A percentile compares a stretch with the other conserved stretches of the same genome.
phyloP scores from a whole-genome alignment of 2,329 filamentous ascomycete genomes.

The Cercospora zeae-maydis region DNA sequence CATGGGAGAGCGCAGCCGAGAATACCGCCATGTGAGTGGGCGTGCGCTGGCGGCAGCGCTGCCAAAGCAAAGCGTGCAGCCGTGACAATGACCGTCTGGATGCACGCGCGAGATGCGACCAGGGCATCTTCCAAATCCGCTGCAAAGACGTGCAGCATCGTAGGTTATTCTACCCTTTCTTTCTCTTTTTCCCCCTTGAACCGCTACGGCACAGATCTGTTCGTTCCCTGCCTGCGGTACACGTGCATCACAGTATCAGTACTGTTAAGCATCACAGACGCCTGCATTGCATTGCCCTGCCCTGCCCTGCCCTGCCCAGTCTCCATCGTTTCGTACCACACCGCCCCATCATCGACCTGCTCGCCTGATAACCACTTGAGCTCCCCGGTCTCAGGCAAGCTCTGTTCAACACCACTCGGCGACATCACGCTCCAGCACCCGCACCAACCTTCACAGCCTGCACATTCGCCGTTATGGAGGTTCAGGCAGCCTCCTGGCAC shows the following conservation, averaged over 20 bases:
- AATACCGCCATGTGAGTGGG: conserved; percentile 27
- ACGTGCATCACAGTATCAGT: conserved; percentile 14
- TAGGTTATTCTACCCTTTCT: conserved; percentile 21
- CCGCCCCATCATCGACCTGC: conserved; percentile 23
- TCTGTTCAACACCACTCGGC: conserved; percentile 5
- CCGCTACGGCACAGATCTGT: conserved; percentile 5
- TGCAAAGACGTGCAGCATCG: conserved; percentile 26
- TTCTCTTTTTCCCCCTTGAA: conserved; percentile 14
- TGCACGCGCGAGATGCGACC: conserved; percentile 26
- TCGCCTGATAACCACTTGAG: conserved; percentile 18
- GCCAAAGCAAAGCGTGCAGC: conserved; percentile 29
- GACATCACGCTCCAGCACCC: not conserved
- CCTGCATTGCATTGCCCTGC: conserved; percentile 20
- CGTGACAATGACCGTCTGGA: conserved; percentile 28
- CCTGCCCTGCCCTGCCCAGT: too few relatives aligned
- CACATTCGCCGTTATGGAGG: conserved; percentile 14
- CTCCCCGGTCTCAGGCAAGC: conserved; percentile 9
- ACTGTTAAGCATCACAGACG: conserved; percentile 22
- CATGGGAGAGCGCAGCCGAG: conserved; percentile 19
- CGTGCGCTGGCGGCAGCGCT: conserved; percentile 29
- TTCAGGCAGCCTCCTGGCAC: conserved; percentile 18
- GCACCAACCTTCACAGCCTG: not conserved
- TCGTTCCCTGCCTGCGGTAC: conserved; percentile 9
- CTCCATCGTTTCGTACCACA: conserved; percentile 26
- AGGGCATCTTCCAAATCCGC: conserved; percentile 28